Base-by-base conservation (phyloP, 108 stramenopile species). In the Cyclotella atomus region DNA sequence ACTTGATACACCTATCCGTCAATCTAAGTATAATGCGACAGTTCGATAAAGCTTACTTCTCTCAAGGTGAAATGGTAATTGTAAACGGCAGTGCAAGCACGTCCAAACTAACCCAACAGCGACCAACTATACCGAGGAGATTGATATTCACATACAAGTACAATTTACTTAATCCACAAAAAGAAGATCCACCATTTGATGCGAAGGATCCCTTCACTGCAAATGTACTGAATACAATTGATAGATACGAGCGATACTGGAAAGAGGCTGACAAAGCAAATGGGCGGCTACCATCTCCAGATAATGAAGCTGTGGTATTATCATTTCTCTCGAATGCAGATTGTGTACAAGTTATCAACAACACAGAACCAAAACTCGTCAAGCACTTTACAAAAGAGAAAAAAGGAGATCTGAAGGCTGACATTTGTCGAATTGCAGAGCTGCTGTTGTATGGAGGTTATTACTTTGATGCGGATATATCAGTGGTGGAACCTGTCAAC, bases 381-480 rank as follows among this genome's bases (percentile, higher is more conserved):
- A 27, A 27, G 15, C 49, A 77, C 41, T 82, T 82, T 61, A 14
- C 41, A 8, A 27, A 49, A 21, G 81, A 76, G 34, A 28, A 38
- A 36, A 15, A 33, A 33, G 82, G 82, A 19, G 65, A 59, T 19
- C 73, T 55, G 47, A 77, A 74, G 27, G 72, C 65, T 27, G 77
- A 77, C 30, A 77, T 78, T 23, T 83, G 82, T 61, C 61, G 82
- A 43, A 61, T 61, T 61, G 76, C 82, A 3, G 77, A 46, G 20
- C 35, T 83, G 47, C 71, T 73, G 53, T 30, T 78, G 0, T 25
- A 66, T 15, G 82, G 82, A 17, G 82, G 82, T 1, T 78, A 78
- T 36, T 83, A 83, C 53, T 68, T 83, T 41, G 82, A 83, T 65
- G 59, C 73, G 23, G 82, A 83, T 30, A 44, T 83, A 19, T 30